Evolutionary conservation across 257 asterid genomes (phyloP), one percentile per base, ranked within the genome.

Genomic region (Solanum pinnatisectum): DNA sequence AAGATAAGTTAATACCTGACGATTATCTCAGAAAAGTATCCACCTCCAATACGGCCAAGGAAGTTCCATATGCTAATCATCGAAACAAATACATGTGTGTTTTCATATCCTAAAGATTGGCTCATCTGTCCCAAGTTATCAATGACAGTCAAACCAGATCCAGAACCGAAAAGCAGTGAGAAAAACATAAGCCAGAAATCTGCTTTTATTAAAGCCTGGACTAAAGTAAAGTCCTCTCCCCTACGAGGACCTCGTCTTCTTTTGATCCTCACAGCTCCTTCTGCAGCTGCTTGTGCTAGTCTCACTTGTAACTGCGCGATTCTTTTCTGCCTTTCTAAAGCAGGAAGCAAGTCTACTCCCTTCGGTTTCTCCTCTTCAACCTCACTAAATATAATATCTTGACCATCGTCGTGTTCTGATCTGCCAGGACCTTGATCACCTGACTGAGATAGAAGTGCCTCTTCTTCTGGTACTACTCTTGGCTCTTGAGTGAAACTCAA

Each of bases 41-140:
- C 96, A 42, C 96, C 95, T 83, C 93, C 96, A 59, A 94, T 46
- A 37, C 94, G 96, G 84, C 97, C 96, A 2, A 94, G 90, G 84
- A 94, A 94, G 91, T 93, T 93, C 90, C 94, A 93, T 79, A 93
- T 93, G 92, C 97, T 93, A 88, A 92, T 92, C 95, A 94, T 89
- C 39, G 95, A 92, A 83, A 93, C 96, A 36, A 92, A 93, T 14
- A 92, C 94, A 6, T 92, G 94, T 11, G 94, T 84, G 35, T 94
- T 89, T 1, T 92, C 89, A 5, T 92, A 94, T 60, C 96, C 96
- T 84, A 92, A 88, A 30, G 97, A 92, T 89, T 92, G 92, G 25
- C 93, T 91, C 95, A 94, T 93, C 83, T 93, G 95, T 10, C 96
- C 96, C 90, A 94, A 87, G 81, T 93, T 94, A 87, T 94, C 96